Percentiles rank a stretch among this genome's conserved stretches.
phyloP scores from a whole-genome alignment of 2,329 filamentous ascomycete genomes.

The Septoria petroselini region DNA sequence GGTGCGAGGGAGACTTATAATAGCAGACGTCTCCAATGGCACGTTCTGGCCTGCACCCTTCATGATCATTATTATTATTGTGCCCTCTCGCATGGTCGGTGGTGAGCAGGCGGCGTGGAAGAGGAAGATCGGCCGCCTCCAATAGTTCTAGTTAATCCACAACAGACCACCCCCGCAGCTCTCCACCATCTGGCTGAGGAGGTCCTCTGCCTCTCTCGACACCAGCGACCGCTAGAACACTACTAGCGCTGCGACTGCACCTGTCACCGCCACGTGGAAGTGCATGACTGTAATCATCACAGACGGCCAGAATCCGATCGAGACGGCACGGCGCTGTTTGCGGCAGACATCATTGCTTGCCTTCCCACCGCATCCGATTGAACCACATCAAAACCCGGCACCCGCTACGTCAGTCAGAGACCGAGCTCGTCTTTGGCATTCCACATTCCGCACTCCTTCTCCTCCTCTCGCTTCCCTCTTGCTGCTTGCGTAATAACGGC shows the following conservation, averaged over 20 bases:
- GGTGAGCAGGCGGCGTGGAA: no score
- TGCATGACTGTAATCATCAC: slow-evolving; percentile 2
- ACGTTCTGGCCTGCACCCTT: no score
- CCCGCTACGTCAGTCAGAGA: slow-evolving; percentile 1
- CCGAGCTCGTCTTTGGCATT: slow-evolving; percentile 5
- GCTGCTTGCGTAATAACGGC: neutral
- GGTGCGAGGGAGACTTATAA: slow-evolving; percentile 1
- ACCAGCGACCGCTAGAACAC: neutral
- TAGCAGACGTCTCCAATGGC: no score
- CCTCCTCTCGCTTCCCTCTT: neutral
- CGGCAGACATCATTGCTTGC: neutral
- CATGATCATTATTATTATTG: no score
- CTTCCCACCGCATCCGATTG: slow-evolving; percentile 5
- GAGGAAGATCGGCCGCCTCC: no score
- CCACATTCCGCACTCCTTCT: slow-evolving; percentile 1
- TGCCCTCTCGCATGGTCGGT: no score
- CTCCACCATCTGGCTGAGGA: no score
- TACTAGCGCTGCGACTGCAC: neutral
- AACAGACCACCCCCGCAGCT: no score
- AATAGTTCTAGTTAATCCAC: no score
- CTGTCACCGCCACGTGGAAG: slow-evolving; percentile 12
- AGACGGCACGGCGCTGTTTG: no score
- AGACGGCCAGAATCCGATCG: slow-evolving; percentile 1
- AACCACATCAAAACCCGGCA: neutral
- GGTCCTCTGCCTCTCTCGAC: no score